Conservation (phyloP, 2,329 filamentous ascomycete genomes). For the Cordyceps cicadae region DNA sequence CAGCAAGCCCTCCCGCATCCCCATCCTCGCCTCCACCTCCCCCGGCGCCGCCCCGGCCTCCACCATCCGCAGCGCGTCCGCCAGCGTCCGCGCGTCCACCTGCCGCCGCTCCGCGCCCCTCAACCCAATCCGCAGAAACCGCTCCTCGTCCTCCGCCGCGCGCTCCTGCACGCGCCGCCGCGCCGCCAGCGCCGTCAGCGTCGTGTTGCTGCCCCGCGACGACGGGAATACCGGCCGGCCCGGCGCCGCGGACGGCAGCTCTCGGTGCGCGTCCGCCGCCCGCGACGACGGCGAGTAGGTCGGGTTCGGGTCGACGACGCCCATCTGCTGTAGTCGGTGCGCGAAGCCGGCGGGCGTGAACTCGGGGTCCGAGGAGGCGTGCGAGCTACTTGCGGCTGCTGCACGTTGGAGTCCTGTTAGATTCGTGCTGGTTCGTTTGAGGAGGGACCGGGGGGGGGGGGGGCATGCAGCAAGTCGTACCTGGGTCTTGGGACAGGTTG, state of each 20-base stretch:
- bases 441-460: not conserved
- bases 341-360: conserved; percentile 37
- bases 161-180: conserved; percentile 35
- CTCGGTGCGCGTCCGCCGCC: conserved; percentile 19
- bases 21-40: conserved; percentile 39
- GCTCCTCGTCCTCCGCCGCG: conserved; percentile 37
- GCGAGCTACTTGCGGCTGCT: conserved; percentile 29
- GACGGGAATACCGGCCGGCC: conserved; percentile 21
- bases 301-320: conserved; percentile 45
- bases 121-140: conserved; percentile 25
- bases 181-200: conserved; percentile 41
- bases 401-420: not conserved
- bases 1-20: conserved; percentile 38
- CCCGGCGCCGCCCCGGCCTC: conserved; percentile 28
- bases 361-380: conserved; percentile 33
- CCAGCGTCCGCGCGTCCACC: conserved; percentile 38
- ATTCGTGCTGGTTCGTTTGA: not conserved
- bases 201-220: conserved; percentile 35
- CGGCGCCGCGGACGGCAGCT: conserved; percentile 15
- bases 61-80: conserved; percentile 37
- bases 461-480: not conserved
- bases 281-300: conserved; percentile 46
- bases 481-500: conserved; percentile 14
- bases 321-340: conserved; percentile 44
- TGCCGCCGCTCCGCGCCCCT: conserved; percentile 32